Base-by-base conservation (phyloP, 1,139 yeast genomes). In the Pneumocystis murina region DNA sequence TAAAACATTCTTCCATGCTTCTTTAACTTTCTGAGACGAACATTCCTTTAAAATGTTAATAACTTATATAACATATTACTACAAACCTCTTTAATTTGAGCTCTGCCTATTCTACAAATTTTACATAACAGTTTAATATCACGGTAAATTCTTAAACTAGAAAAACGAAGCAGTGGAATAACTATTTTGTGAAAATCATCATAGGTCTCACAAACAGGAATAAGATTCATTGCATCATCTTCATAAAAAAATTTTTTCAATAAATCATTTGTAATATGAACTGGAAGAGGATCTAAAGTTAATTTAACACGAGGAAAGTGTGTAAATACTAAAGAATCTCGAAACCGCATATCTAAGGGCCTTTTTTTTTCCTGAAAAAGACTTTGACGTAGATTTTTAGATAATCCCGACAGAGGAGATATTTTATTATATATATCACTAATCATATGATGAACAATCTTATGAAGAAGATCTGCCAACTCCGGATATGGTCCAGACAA, bases 1-100 rank as follows among this genome's bases (percentile, higher is more conserved):
- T 69, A 81, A 80, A 69, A 80, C 86, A 62, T 80, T 80, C 64
- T 84, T 77, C 89, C 95, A 86, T 43, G 72, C 72, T 0, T 75
- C 76, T 41, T 54, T 65, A 36, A 40, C 48, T 24, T 28, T 40
- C 10, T 64, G 60, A 10, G 60, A 73, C 2, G n/a, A 24, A 48
- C 28, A 20, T 48, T 48, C 55, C 55, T 48, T 48, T 48, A 48
- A 48, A 24, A 24, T 24, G 28, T 48, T 48, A 48, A 48, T 16
- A 48, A 48, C 6, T 24, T 24, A 24, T 20, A 48, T 24, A 48
- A 48, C 24, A 48, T 48, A 48, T 48, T 24, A 20, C 71, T 67
- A 0, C 67, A 66, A 10, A 66, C 62, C 2, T 64, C 60, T 0
- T 63, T 66, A 17, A 67, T 60, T 60, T 79, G 81, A 59, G 73